Percentiles rank a stretch among this genome's conserved stretches.
phyloP scores from a whole-genome alignment of 257 asterid genomes.

The Solanum sitiens region DNA sequence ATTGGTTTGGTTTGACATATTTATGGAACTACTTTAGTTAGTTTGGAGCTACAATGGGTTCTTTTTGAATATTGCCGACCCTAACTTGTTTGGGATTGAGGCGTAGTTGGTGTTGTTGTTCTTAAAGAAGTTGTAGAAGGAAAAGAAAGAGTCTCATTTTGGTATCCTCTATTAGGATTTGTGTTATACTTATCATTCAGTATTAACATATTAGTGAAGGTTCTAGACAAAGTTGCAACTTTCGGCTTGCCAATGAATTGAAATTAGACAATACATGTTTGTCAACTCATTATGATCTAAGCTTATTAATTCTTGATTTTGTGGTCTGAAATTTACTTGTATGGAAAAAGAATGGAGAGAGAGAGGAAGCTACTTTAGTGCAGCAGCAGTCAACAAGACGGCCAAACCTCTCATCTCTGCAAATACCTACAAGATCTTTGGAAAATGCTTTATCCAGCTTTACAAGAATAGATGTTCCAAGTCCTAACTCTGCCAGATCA shows the following conservation, averaged over 20 bases:
- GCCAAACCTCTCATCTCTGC: constrained; percentile 65
- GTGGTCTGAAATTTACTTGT: neutral
- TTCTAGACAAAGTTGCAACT: neutral
- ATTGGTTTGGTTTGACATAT: neutral
- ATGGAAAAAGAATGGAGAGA: constrained; percentile 39
- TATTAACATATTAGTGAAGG: neutral
- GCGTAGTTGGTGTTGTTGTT: neutral
- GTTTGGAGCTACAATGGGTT: neutral
- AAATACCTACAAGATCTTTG: constrained; percentile 64
- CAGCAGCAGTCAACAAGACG: constrained; percentile 38
- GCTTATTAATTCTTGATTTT: neutral
- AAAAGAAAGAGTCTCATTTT: neutral
- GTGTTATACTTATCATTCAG: neutral
- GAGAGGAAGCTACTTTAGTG: constrained; percentile 57
- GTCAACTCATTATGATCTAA: neutral
- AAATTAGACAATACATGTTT: neutral
- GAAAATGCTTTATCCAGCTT: constrained; percentile 48
- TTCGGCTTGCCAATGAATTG: neutral
- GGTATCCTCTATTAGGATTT: neutral
- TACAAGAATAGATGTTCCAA: constrained; percentile 48
- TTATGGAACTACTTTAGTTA: neutral
- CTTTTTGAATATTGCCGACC: neutral
- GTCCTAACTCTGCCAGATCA: constrained; percentile 56
- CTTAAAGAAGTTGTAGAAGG: neutral
- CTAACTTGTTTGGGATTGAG: neutral